phyloP scores from a whole-genome alignment of 495 filamentous ascomycete species.

The Hapsidospora chrysogenum region DNA sequence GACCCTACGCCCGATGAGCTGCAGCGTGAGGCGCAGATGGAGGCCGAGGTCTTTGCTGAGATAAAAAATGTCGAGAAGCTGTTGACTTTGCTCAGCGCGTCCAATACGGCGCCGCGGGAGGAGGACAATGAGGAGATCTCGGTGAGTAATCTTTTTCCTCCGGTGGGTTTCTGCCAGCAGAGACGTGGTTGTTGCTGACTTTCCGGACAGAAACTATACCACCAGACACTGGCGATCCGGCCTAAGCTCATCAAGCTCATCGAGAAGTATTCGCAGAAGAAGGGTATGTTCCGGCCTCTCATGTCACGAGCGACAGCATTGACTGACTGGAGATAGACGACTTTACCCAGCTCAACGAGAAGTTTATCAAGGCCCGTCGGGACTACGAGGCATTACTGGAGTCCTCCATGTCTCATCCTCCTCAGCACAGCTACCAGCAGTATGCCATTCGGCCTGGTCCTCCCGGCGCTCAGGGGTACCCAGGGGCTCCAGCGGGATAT shows the following conservation, averaged over 20 bases:
- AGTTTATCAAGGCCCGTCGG: conserved; percentile 94
- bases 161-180: too few relatives aligned
- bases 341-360: conserved; percentile 95
- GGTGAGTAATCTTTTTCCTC: too few relatives aligned
- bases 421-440: conserved; percentile 46
- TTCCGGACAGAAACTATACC: conserved; percentile 54
- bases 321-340: conserved; percentile 48
- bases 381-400: conserved; percentile 95
- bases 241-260: conserved; percentile 97
- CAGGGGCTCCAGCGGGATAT: conserved; percentile 16
- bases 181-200: too few relatives aligned
- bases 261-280: conserved; percentile 98
- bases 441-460: conserved; percentile 47
- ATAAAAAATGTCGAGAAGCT: conserved; percentile 98
- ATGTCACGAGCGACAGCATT: conserved; percentile 4
- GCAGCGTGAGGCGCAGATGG: conserved; percentile 92
- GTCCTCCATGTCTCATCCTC: conserved; percentile 80
- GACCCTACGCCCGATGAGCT: conserved; percentile 91
- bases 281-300: conserved; percentile 40
- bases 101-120: conserved; percentile 68
- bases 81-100: conserved; percentile 85
- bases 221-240: conserved; percentile 82
- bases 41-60: conserved; percentile 92
- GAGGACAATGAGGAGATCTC: conserved; percentile 90
- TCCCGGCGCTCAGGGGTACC: conserved; percentile 42